These are phyloP conservation scores for Bocquillonia castaneifolia DNA, from an alignment of 441 rosid species.

Conservation along the genomic window DNA sequence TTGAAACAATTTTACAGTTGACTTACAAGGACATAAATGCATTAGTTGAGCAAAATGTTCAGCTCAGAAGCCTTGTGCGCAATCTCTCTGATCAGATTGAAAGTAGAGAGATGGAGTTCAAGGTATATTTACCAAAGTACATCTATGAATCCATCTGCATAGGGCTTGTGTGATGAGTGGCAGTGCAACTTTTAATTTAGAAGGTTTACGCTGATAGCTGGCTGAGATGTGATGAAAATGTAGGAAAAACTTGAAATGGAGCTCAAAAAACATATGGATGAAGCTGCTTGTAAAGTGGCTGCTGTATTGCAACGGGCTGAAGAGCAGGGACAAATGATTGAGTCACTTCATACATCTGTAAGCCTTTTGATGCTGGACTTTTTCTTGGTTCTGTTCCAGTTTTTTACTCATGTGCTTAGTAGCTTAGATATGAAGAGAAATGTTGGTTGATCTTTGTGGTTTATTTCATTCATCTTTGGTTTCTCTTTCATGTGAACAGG, in stretches of 20 bases:
- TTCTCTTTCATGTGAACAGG: constrained; percentile 36
- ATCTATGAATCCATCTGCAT: neutral
- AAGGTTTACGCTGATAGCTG: neutral
- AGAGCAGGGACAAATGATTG: constrained; percentile 90
- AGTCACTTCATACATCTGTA: constrained; percentile 90
- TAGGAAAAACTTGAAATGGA: constrained; percentile 74
- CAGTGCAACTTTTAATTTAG: neutral
- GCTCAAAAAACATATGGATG: constrained; percentile 66
- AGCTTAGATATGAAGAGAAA: neutral
- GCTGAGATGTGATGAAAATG: constrained; percentile 21
- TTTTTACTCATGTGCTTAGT: constrained; percentile 1
- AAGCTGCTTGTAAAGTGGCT: constrained; percentile 83
- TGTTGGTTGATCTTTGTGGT: neutral
- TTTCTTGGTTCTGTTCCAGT: neutral
- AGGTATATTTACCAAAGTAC: constrained; percentile 42
- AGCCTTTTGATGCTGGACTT: constrained; percentile 25
- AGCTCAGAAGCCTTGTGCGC: constrained; percentile 85
- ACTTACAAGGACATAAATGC: constrained; percentile 94
- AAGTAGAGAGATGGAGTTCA: constrained; percentile 63
- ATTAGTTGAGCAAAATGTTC: constrained; percentile 94
- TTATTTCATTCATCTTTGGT: neutral
- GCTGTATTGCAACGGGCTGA: constrained; percentile 84
- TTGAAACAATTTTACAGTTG: constrained; percentile 47
- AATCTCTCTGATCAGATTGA: constrained; percentile 79
- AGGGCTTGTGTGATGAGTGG: neutral